Conservation (phyloP, 177 flowering plant species). For the Vitis hybrid region DNA sequence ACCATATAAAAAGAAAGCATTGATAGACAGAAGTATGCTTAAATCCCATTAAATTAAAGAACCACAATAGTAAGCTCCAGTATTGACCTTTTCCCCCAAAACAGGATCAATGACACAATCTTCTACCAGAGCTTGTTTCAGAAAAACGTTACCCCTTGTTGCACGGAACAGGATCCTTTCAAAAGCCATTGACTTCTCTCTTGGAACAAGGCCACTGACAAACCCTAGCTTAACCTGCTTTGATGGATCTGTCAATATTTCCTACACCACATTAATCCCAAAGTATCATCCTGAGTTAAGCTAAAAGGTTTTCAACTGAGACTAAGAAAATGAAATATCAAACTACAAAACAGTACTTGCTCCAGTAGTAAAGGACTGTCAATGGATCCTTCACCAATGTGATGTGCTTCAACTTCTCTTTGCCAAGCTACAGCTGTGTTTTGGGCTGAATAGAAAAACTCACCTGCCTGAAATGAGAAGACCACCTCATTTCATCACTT, state of each 20-base stretch:
- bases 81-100: conserved; percentile 73
- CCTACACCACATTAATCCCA: conserved; percentile 34
- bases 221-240: conserved; percentile 75
- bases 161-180: conserved; percentile 87
- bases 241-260: conserved; percentile 55
- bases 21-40: not conserved
- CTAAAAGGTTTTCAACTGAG: not conserved
- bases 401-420: conserved; percentile 33
- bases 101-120: conserved; percentile 71
- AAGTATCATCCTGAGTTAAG: conserved; percentile 3
- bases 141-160: conserved; percentile 82
- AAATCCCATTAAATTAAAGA: not conserved
- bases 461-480: conserved; percentile 40
- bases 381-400: conserved; percentile 33
- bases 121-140: conserved; percentile 63
- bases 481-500: not conserved
- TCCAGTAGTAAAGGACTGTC: conserved; percentile 49
- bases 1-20: not conserved
- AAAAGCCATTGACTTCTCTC: conserved; percentile 74
- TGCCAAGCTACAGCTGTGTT: conserved; percentile 39
- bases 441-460: conserved; percentile 47
- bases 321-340: not conserved
- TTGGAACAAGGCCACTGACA: conserved; percentile 72
- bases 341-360: conserved; percentile 28
- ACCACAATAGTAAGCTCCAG: not conserved